Conservation (phyloP, 257 asterid species). For the Capsicum pubescens region DNA sequence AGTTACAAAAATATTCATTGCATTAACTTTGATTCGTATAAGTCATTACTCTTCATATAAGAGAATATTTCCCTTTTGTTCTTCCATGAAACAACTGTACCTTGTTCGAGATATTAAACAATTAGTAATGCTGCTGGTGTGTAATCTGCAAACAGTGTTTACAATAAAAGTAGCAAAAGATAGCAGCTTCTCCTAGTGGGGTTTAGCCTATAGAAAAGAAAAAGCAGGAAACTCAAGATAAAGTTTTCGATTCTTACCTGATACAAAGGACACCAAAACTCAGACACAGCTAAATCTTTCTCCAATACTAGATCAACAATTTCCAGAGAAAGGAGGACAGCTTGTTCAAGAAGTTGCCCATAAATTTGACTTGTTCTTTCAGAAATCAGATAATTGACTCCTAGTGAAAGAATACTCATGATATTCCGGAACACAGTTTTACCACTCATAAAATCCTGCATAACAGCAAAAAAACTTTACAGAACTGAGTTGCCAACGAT, state of each 20-base stretch:
- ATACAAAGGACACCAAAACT: constrained; percentile 88
- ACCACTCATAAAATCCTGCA: constrained; percentile 98
- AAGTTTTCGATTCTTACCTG: constrained; percentile 55
- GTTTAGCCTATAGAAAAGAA: constrained; percentile 18
- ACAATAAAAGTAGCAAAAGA: constrained; percentile 12
- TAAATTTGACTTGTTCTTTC: constrained; percentile 77
- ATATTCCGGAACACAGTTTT: constrained; percentile 80
- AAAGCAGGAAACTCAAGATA: constrained; percentile 26
- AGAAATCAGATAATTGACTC: constrained; percentile 69
- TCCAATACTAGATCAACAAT: constrained; percentile 80
- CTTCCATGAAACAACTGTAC: not conserved
- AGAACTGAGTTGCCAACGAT: constrained; percentile 5
- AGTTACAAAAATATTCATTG: not conserved
- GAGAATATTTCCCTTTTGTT: not conserved
- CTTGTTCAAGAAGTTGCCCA: constrained; percentile 81
- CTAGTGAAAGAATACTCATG: constrained; percentile 79
- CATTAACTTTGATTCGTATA: not conserved
- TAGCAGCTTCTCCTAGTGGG: constrained; percentile 8
- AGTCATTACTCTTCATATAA: not conserved
- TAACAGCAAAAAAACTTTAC: constrained; percentile 31
- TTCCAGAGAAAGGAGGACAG: constrained; percentile 83
- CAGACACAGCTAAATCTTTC: constrained; percentile 73
- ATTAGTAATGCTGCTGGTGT: not conserved
- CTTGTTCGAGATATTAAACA: constrained; percentile 5
- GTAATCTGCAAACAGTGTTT: not conserved